A percentile compares a stretch with the other conserved stretches of the same genome.
Conservation (phyloP, 495 filamentous ascomycete species). For the Hyaloscypha finlandica region DNA sequence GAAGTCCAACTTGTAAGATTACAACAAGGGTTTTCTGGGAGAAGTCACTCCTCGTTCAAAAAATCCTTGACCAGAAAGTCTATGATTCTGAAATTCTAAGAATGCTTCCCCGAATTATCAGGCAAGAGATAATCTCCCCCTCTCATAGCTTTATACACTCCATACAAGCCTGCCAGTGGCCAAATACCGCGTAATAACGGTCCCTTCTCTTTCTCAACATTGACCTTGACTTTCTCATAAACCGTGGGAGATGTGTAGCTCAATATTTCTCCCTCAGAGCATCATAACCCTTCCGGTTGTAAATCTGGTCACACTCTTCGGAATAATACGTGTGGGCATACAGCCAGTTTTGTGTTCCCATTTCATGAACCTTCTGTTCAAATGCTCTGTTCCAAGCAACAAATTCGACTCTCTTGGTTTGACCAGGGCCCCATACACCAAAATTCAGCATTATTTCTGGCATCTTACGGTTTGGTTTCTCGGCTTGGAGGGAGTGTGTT, state of each 20-base stretch:
- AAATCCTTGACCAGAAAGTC: not conserved
- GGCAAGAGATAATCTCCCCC: slow-evolving; percentile 32
- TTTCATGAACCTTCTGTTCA: slow-evolving; percentile 60
- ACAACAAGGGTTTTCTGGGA: too few relatives aligned
- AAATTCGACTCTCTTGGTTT: slow-evolving; percentile 40
- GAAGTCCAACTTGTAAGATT: too few relatives aligned
- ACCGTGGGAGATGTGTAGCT: slow-evolving; percentile 54
- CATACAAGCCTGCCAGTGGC: slow-evolving; percentile 38
- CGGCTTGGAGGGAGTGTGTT: slow-evolving; percentile 41
- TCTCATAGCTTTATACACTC: slow-evolving; percentile 32
- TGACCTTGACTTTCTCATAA: slow-evolving; percentile 58
- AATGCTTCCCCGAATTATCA: not conserved
- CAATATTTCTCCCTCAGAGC: slow-evolving; percentile 51
- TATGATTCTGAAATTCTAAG: not conserved
- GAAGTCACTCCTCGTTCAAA: not conserved
- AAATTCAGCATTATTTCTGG: slow-evolving; percentile 53
- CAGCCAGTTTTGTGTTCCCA: slow-evolving; percentile 66
- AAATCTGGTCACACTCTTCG: slow-evolving; percentile 56
- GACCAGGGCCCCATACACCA: slow-evolving; percentile 57
- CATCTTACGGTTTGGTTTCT: slow-evolving; percentile 13
- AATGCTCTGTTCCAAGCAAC: slow-evolving; percentile 62
- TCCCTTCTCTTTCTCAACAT: slow-evolving; percentile 29
- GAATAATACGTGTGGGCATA: slow-evolving; percentile 62
- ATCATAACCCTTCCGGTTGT: slow-evolving; percentile 51
- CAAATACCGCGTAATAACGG: slow-evolving; percentile 33